Base-by-base conservation (phyloP, 176 grass and related monocot species). In the Guadua angustifolia region DNA sequence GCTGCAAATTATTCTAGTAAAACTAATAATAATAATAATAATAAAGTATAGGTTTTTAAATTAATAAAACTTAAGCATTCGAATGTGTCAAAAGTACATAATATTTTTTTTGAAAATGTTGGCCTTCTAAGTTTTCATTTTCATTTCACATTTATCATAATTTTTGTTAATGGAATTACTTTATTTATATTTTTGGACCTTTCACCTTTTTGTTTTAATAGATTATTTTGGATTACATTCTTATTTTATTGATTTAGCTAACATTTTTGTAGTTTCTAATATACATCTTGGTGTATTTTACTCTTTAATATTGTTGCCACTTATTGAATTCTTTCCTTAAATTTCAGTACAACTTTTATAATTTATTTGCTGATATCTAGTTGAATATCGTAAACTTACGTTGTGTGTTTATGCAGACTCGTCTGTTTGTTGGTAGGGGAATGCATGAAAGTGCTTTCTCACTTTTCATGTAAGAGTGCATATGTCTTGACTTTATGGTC, bases 401-500 rank as follows among this genome's bases (percentile, higher is more conserved):
- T 35, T 78, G 43, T 46, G 24, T 55, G 33, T 76, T 36, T 90
- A 58, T 91, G 81, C 88, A 98, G 95, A 85, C 95, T 85, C 88
- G 88, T 11, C 87, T 98, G 38, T 98, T 91, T 84, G 85, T 98
- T 83, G 95, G 95, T 70, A 95, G 95, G 73, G 95, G 95, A 69
- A 98, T 98, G 95, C 95, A 98, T 78, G 95, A 98, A 89, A 92
- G 92, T 71, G 68, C 92, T 74, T 95, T 95, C 52, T 91, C 88
- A 83, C 95, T 95, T 91, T 93, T 98, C 21, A 95, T 95, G 95
- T 98, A 98, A 95, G 92, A 71, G 76, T 2, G 42, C 24, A 39
- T 64, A 46, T 8, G 46, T 21, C 18, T 57, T 66, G 62, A 44
- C 66, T 25, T 40, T 79, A 19, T 44, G 66, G 15, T 69, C 29